Base-by-base conservation (phyloP, 2,329 filamentous ascomycete genomes). In the Colletotrichum sp. region DNA sequence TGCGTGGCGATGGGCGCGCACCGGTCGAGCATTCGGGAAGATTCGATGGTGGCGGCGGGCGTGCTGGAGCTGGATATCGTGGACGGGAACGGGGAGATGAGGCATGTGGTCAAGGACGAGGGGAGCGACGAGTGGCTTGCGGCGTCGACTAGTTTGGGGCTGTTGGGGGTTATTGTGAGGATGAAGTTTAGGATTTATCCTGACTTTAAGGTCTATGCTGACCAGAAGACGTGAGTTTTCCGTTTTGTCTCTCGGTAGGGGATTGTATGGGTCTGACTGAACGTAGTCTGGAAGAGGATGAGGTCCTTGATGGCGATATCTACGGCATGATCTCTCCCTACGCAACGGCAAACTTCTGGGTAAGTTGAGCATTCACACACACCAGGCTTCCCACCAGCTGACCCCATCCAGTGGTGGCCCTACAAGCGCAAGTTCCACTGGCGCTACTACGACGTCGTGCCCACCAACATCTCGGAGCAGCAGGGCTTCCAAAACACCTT, bases 1-100 rank as follows among this genome's bases (percentile, higher is more conserved):
- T 86, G 86, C 52, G 85, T 90, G 6, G 88, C 88, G 6, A 90
- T 90, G 88, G 88, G 88, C 1, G 88, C 88, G 5, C 88, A 90
- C 77, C 84, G 88, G 16, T 87, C 85, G 1, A 87, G 87, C 18
- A 82, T 90, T 18, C 81, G 87, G 15, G 87, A 89, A 77, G 85
- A 88, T 32, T 87, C 88, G 6, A 89, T 88, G 81, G 88, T 90
- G 5, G 87, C 88, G 6, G 87, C 88, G 1, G 88, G 88, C 7
- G 88, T 88, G 10, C 77, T 88, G 60, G 85, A 86, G 8, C 78
- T 90, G 78, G 88, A 90, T 72, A 88, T 90, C 30, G 83, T 90
- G 72, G 88, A 90, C 63, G 88, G 88, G 4, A 83, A 79, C 2
- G 88, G 88, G 6, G 82, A 86, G 24, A 77, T 89, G 16, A 83